These are phyloP conservation scores for Domatiomyces globalis DNA, from an alignment of 2,329 filamentous ascomycete genomes.

Conservation along the genomic window DNA sequence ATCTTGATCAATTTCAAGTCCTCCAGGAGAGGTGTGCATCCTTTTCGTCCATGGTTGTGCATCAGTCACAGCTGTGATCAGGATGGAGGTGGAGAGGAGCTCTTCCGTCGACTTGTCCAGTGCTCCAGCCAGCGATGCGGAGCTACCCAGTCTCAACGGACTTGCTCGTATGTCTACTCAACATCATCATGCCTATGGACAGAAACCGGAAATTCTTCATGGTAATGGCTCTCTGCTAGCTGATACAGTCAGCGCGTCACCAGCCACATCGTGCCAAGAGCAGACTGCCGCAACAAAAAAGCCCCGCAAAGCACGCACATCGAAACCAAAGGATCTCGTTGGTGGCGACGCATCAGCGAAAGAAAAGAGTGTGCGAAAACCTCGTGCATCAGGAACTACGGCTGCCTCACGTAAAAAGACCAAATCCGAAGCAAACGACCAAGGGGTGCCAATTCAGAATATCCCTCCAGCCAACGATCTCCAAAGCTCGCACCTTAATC, in stretches of 20 bases:
- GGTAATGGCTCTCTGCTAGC: too few species aligned
- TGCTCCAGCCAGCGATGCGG: constrained; percentile 15
- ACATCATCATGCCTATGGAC: too few species aligned
- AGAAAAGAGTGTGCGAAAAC: constrained; percentile 13
- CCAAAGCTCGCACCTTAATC: constrained; percentile 12
- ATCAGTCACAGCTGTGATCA: background rate
- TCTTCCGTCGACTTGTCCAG: constrained; percentile 19
- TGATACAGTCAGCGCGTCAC: too few species aligned
- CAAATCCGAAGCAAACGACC: constrained; percentile 24
- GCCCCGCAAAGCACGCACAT: constrained; percentile 8
- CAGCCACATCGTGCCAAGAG: constrained; percentile 13
- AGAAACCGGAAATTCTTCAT: too few species aligned
- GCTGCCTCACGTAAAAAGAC: constrained; percentile 35
- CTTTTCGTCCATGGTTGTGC: too few species aligned
- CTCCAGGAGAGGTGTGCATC: too few species aligned
- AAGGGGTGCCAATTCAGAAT: constrained; percentile 5
- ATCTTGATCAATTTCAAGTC: too few species aligned
- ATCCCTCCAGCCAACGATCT: constrained; percentile 6
- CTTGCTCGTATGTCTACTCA: background rate
- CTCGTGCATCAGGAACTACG: constrained; percentile 20
- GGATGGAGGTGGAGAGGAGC: constrained; percentile 17
- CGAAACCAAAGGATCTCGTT: constrained; percentile 19
- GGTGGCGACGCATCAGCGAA: constrained; percentile 21
- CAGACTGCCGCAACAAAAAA: constrained; percentile 5
- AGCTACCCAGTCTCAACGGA: constrained; percentile 4